Percentiles rank a stretch among this genome's conserved stretches.
Conservation (phyloP, 805 yeast species). For the Kregervanrija pseudodelftensis region DNA sequence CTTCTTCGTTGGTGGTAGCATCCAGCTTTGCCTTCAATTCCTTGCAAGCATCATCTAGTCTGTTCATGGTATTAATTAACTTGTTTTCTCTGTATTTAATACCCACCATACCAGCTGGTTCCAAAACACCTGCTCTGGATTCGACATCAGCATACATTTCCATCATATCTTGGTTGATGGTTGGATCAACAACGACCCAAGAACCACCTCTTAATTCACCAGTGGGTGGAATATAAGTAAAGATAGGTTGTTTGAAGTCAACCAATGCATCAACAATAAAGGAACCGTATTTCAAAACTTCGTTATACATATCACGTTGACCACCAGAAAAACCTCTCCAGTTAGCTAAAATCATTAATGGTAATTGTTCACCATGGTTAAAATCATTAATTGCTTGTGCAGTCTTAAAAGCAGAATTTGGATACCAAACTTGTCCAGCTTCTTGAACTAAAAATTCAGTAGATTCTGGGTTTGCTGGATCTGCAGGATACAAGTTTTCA, state of each 20-base stretch:
- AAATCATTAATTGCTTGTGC: constrained; percentile 98
- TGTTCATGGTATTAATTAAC: constrained; percentile 80
- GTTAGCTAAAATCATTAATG: constrained; percentile 94
- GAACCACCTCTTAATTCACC: constrained; percentile 99
- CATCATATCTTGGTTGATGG: constrained; percentile 95
- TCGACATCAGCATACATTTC: constrained; percentile 98
- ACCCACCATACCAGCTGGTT: constrained; percentile 99
- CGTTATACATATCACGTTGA: constrained; percentile 99
- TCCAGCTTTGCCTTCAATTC: constrained; percentile 56
- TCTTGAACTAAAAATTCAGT: constrained; percentile 83
- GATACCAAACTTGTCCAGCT: constrained; percentile 99
- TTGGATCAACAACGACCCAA: constrained; percentile 99
- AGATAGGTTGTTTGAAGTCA: constrained; percentile 92
- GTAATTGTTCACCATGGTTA: constrained; percentile 96
- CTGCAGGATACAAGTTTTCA: constrained; percentile 92
- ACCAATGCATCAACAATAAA: constrained; percentile 95
- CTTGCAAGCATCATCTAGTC: constrained; percentile 75
- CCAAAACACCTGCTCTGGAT: constrained; percentile 95
- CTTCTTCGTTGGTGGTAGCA: constrained; percentile 49
- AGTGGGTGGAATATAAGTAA: constrained; percentile 95
- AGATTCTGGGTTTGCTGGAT: constrained; percentile 96
- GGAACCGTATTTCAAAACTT: constrained; percentile 94
- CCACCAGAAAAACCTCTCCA: constrained; percentile 99
- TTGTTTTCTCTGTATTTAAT: constrained; percentile 95
- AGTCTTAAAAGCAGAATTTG: constrained; percentile 97